Evolutionary conservation across 2,329 filamentous ascomycete species (phyloP), one percentile per base, ranked within the genome.

Genomic region (Fusarium lyarnte): DNA sequence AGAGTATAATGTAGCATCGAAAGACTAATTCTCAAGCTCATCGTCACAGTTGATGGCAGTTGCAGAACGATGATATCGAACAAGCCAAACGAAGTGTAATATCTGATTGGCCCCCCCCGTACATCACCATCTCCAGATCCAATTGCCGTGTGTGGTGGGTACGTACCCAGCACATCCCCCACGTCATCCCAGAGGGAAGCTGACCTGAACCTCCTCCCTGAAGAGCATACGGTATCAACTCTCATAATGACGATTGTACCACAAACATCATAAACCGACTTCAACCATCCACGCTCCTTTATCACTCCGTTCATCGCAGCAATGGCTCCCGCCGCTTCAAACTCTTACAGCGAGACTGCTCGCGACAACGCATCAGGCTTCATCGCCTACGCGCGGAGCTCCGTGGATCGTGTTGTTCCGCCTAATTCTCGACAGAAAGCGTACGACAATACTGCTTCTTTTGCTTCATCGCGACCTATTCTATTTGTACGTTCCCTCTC

Each of bases 381-480:
- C 31, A 76, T 83, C 68, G 78, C 80, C 62, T 85, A 83, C 74
- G 79, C 82, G 55, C 84, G 84, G 66, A 82, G 81, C 63, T 84
- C 84, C 60, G 74, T 87, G 58, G 82, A 89, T 76, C 83, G 84
- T 70, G 76, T 87, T 74, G 84, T 94, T 46, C 87, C 89, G 47
- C 90, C 91, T 0, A 83, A 88, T 39, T 87, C 87, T 66, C 87
- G 92, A 54, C 85, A 89, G 70, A 84, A 85, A 62, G 84, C 88
- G 45, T 86, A 90, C 74, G 83, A 87, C 21, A 85, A 83, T 47
- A 80, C 88, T 33, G 83, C 85, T 39, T 78, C 82, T 9, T 92
- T 93, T 76, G 89, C 91, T 21, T 81, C 86, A 10, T 83, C 87
- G 53, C 91, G 92, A 63, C 94, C 94, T 5, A 83, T 94, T 69